phyloP scores from a whole-genome alignment of 1,139 yeast genomes.

The Kodamaea alishanica region DNA sequence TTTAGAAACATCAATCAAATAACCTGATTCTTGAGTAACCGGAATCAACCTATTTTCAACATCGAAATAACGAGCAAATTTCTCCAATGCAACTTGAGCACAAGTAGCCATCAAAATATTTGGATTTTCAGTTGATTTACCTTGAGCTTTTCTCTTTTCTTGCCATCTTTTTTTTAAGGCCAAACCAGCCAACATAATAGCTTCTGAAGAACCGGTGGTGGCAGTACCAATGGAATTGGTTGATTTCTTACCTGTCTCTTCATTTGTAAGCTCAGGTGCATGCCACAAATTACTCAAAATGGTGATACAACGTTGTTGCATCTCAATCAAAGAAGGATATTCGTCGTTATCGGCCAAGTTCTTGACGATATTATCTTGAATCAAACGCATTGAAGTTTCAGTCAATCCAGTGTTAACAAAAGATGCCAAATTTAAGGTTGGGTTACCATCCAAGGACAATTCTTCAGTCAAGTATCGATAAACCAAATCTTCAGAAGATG shows the following conservation, averaged over 20 bases:
- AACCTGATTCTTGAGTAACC: conserved; percentile 56
- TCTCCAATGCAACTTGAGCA: conserved; percentile 92
- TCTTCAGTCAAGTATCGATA: conserved; percentile 69
- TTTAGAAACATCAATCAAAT: conserved; percentile 57
- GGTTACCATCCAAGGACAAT: conserved; percentile 77
- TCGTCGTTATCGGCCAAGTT: conserved; percentile 92
- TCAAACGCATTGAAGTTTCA: conserved; percentile 44
- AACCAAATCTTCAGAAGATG: conserved; percentile 51
- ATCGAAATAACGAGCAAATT: conserved; percentile 90
- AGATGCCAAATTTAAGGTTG: conserved; percentile 80
- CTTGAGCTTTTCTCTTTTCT: conserved; percentile 53
- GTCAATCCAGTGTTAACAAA: conserved; percentile 77
- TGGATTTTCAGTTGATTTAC: conserved; percentile 62
- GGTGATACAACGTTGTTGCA: conserved; percentile 78
- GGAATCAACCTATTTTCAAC: conserved; percentile 79
- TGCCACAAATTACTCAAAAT: conserved; percentile 81
- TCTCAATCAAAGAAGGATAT: conserved; percentile 79
- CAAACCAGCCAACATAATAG: conserved; percentile 88
- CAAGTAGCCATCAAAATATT: conserved; percentile 93
- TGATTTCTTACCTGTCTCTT: conserved; percentile 24
- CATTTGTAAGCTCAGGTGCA: conserved; percentile 46
- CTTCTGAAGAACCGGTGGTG: conserved; percentile 92
- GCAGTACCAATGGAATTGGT: conserved; percentile 75
- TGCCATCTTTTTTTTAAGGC: conserved; percentile 93
- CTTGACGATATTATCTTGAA: conserved; percentile 71